These are phyloP conservation scores for Phytophthora cactorum DNA, from an alignment of 352 stramenopile genomes.

Conservation along the genomic window DNA sequence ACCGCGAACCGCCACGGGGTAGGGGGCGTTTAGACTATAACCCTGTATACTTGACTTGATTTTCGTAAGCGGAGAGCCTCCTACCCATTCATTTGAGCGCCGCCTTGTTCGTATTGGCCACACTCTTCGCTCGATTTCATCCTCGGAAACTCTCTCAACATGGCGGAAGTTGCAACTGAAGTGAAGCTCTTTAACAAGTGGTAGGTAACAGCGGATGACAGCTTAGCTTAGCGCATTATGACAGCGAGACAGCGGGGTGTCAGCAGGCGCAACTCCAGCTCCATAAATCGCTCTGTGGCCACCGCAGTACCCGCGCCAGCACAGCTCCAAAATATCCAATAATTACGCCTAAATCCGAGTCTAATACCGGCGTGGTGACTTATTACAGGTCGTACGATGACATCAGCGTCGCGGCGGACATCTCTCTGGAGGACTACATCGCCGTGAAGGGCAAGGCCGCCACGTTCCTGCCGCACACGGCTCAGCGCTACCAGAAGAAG, in stretches of 20 bases:
- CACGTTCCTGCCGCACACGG: constrained; percentile 99
- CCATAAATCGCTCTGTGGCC: neutral
- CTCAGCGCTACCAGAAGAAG: constrained; percentile 99
- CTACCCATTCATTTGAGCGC: constrained; percentile 85
- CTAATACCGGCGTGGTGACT: constrained; percentile 34
- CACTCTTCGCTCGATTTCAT: constrained; percentile 64
- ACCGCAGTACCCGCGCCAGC: neutral
- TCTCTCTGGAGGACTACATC: constrained; percentile 99
- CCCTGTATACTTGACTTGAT: constrained; percentile 68
- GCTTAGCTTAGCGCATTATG: neutral
- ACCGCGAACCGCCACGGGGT: constrained; percentile 28
- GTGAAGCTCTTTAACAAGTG: constrained; percentile 96
- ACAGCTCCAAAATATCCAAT: constrained; percentile 11
- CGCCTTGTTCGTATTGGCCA: constrained; percentile 12
- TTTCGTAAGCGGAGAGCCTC: constrained; percentile 65
- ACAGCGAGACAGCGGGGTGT: constrained; percentile 1
- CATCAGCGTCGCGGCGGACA: constrained; percentile 97
- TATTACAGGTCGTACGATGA: constrained; percentile 96
- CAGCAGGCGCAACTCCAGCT: neutral
- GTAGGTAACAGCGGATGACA: constrained; percentile 53
- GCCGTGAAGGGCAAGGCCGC: constrained; percentile 98
- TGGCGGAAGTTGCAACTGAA: constrained; percentile 93
- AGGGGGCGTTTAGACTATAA: constrained; percentile 31
- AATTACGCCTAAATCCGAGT: constrained; percentile 5
- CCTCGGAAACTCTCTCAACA: constrained; percentile 91